These are phyloP conservation scores for Rhizomucor miehei DNA, from an alignment of 371 early-diverging fungal species.

Conservation along the genomic window DNA sequence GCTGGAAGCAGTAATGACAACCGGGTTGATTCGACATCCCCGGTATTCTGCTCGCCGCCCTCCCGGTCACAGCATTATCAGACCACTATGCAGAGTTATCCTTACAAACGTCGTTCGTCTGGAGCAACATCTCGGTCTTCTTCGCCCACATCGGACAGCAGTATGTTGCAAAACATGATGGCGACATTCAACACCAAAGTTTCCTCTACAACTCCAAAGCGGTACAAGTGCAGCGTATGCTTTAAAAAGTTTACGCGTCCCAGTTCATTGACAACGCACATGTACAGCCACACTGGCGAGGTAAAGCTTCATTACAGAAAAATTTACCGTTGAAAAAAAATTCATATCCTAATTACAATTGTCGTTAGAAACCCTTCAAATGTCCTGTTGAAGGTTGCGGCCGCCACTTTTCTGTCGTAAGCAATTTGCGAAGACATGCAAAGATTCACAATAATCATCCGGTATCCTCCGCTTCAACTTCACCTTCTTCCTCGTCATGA, in stretches of 20 bases:
- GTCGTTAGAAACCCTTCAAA: constrained; percentile 38
- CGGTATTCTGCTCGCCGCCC: constrained; percentile 9
- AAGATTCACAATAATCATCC: constrained; percentile 30
- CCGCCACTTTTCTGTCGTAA: constrained; percentile 39
- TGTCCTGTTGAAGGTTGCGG: constrained; percentile 38
- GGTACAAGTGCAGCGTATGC: constrained; percentile 49
- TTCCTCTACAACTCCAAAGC: constrained; percentile 19
- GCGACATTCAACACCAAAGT: constrained; percentile 18
- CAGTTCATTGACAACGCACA: constrained; percentile 59
- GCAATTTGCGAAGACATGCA: constrained; percentile 41
- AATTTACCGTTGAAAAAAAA: not conserved
- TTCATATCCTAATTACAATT: not conserved
- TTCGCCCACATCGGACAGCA: constrained; percentile 9
- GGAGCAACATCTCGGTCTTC: constrained; percentile 14
- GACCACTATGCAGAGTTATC: constrained; percentile 10
- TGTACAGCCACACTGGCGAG: constrained; percentile 63
- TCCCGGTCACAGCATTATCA: constrained; percentile 1
- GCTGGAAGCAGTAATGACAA: not conserved
- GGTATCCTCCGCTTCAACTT: constrained; percentile 5
- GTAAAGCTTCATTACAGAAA: constrained; percentile 17
- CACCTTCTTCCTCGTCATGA: constrained; percentile 13
- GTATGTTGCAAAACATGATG: constrained; percentile 14
- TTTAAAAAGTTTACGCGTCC: constrained; percentile 61
- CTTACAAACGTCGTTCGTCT: constrained; percentile 13
- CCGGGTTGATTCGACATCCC: constrained; percentile 16